Evolutionary conservation across 495 filamentous ascomycete genomes (phyloP).

Genomic region (Penicillium crystallinum): DNA sequence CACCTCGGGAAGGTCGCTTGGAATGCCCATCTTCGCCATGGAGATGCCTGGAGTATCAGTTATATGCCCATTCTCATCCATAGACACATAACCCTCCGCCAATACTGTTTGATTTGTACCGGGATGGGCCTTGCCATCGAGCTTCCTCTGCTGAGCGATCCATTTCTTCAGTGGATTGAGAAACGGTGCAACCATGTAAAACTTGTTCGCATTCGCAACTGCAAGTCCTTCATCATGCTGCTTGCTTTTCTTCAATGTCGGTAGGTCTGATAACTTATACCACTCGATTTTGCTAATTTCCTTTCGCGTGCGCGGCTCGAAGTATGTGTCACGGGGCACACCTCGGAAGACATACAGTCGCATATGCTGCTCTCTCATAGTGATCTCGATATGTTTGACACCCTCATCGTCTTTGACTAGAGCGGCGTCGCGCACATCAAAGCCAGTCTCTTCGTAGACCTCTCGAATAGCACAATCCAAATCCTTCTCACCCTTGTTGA

Average conservation of each 20-base stretch:
- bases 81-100: conserved; percentile 32
- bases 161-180: conserved; percentile 81
- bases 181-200: conserved; percentile 97
- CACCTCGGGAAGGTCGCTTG: conserved; percentile 42
- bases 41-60: conserved; percentile 13
- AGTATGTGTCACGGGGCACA: conserved; percentile 76
- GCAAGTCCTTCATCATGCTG: conserved; percentile 47
- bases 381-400: conserved; percentile 76
- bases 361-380: conserved; percentile 89
- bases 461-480: conserved; percentile 89
- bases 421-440: conserved; percentile 67
- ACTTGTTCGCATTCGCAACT: conserved; percentile 71
- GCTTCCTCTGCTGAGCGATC: conserved; percentile 76
- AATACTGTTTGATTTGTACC: conserved; percentile 12
- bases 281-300: conserved; percentile 96
- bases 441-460: conserved; percentile 94
- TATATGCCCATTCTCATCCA: conserved; percentile 29
- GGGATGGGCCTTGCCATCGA: conserved; percentile 42
- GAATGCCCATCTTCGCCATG: conserved; percentile 18
- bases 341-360: conserved; percentile 84
- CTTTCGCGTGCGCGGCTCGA: conserved; percentile 86
- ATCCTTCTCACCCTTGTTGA: conserved; percentile 93
- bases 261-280: conserved; percentile 84
- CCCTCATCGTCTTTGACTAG: conserved; percentile 62
- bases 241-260: conserved; percentile 67